Base-by-base conservation (phyloP, 352 stramenopile genomes). In the Phytophthora nicotianae region DNA sequence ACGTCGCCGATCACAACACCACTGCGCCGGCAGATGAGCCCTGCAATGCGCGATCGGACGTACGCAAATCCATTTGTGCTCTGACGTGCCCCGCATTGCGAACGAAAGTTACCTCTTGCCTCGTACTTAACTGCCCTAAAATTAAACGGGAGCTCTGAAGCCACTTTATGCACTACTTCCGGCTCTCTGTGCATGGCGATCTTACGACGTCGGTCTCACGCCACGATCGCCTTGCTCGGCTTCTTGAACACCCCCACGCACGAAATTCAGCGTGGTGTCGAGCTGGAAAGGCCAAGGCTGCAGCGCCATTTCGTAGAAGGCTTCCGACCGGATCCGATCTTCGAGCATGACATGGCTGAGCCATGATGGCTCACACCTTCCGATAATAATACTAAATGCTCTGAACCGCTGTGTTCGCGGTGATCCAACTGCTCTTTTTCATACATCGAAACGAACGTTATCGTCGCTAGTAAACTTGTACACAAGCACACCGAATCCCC, bases 171-270 rank as follows among this genome's bases (percentile, higher is more conserved):
- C 29, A 7, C 9, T 0, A 17, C 21, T 29, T 46, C 45, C 51
- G 50, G 21, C 50, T 58, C 20, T 59, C 40, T 70, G 62, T 46
- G 21, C 62, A 41, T 27, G n/a, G 17, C 63, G 58, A 72, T 60
- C 46, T 29, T 55, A 72, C 64, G 51, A 72, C 51, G 29, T 24
- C 17, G 38, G 43, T 51, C 47, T 64, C 40, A 23, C 50, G 58
- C 46, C 23, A 68, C 52, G 43, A 72, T 56, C 19, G 57, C 58
- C 62, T 57, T 61, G 40, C 42, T 66, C 50, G 58, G 41, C 40
- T 65, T 58, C 40, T 59, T 20, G 46, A 33, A 26, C 55, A 37
- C 16, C 35, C 48, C 27, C 27, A 58, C 60, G 45, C 53, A 58
- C 60, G 60, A 62, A 68, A 64, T 58, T 68, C 60, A 62, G 56